phyloP scores from a whole-genome alignment of 352 stramenopile genomes.

The Globisporangium solare region DNA sequence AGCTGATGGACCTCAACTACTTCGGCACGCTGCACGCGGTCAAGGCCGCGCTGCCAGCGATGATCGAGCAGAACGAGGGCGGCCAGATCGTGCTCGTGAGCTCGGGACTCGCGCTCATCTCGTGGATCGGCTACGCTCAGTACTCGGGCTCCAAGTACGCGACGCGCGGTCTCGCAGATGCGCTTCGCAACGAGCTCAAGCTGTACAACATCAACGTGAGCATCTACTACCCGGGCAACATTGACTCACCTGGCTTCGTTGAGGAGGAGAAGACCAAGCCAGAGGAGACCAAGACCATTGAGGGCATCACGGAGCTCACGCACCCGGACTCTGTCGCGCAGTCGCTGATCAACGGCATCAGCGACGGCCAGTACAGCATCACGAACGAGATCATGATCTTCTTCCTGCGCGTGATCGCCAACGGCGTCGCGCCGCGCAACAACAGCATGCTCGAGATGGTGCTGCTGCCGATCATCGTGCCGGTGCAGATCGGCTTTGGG shows the following conservation, averaged over 20 bases:
- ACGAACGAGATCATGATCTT: slow-evolving; percentile 79
- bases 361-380: slow-evolving; percentile 70
- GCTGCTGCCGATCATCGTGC: slow-evolving; percentile 51
- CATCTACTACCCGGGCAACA: slow-evolving; percentile 81
- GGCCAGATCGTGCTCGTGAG: slow-evolving; percentile 71
- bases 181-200: slow-evolving; percentile 73
- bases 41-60: slow-evolving; percentile 75
- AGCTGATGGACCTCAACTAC: slow-evolving; percentile 88
- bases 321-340: slow-evolving; percentile 62
- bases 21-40: slow-evolving; percentile 76
- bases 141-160: slow-evolving; percentile 84
- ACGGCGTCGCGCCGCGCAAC: slow-evolving; percentile 63
- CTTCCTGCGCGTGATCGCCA: slow-evolving; percentile 64
- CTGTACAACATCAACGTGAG: slow-evolving; percentile 66
- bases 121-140: slow-evolving; percentile 79
- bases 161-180: slow-evolving; percentile 70
- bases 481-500: slow-evolving; percentile 70
- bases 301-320: slow-evolving; percentile 44
- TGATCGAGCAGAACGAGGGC: slow-evolving; percentile 54
- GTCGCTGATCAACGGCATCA: slow-evolving; percentile 57
- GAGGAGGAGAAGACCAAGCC: slow-evolving; percentile 79
- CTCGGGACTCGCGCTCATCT: slow-evolving; percentile 63
- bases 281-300: slow-evolving; percentile 66
- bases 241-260: slow-evolving; percentile 72
- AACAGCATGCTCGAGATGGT: slow-evolving; percentile 74